phyloP scores from a whole-genome alignment of 176 grass and related monocot genomes.

The Stipa capillata region DNA sequence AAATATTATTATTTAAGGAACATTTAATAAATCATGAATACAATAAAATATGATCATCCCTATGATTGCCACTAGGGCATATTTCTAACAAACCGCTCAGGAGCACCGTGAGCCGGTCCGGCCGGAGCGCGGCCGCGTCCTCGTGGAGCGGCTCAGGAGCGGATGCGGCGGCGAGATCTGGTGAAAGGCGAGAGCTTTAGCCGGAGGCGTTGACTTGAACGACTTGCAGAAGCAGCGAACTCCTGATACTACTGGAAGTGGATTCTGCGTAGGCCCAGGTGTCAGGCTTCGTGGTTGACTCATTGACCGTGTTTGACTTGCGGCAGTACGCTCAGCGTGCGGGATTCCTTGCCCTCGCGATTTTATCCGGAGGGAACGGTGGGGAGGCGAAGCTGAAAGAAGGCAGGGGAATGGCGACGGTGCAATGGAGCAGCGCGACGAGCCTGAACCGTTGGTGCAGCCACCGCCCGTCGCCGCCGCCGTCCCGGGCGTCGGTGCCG shows the following conservation, averaged over 20 bases:
- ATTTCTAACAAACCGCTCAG: too few relatives aligned
- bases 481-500: not conserved
- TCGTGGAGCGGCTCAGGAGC: too few relatives aligned
- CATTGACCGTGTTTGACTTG: not conserved
- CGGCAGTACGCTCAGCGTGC: not conserved
- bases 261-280: not conserved
- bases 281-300: not conserved
- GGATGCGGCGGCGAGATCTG: slow-evolving; percentile 28
- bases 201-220: not conserved
- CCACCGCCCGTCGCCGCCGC: not conserved
- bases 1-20: too few relatives aligned
- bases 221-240: not conserved
- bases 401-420: slow-evolving; percentile 26
- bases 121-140: slow-evolving; percentile 19
- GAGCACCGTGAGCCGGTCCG: slow-evolving; percentile 70
- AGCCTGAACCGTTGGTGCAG: not conserved
- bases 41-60: too few relatives aligned
- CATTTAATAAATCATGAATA: too few relatives aligned
- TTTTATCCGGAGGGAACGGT: slow-evolving; percentile 26
- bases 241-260: not conserved
- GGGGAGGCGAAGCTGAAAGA: not conserved
- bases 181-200: not conserved
- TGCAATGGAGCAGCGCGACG: slow-evolving; percentile 22
- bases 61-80: too few relatives aligned
- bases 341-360: not conserved